Base-by-base conservation (phyloP, 2,329 filamentous ascomycete genomes). In the Trichophyton simii region DNA sequence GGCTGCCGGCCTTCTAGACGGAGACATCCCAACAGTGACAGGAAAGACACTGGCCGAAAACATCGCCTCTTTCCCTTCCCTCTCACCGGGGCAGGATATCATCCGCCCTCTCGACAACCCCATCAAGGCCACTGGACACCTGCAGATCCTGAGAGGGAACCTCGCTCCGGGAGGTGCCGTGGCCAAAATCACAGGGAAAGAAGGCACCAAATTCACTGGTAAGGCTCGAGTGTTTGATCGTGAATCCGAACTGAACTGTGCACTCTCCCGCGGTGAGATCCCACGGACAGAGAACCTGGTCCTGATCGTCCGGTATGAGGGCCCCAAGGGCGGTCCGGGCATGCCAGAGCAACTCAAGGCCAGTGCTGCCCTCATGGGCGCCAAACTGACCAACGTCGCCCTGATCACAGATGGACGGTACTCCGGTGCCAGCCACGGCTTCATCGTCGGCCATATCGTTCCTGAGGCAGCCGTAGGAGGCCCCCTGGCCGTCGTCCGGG, bases 131-230 rank as follows among this genome's bases (percentile, higher is more conserved):
- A 89, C 86, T 0, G 92, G 92, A 50, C 92, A 97, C 73, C 82
- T 97, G 63, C 90, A 92, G 73, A 88, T 97, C 63, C 81, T 97
- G 2, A 83, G 83, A 63, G 92, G 92, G 20, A 96, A 95, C 72
- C 81, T 96, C 36, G 89, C 91, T 2, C 92, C 92, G 0, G 87
- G 85, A 9, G 92, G 92, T 38, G 88, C 91, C 0, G 91, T 97
- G 1, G 91, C 91, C 63, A 97, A 97, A 75, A 96, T 97, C 73
- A 96, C 92, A 0, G 92, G 92, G 41, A 96, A 96, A 73, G 92
- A 97, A 73, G 92, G 92, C 1, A 81, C 91, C 5, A 79, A 76
- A 11, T 97, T 97, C 74, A 86, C 81, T 0, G 92, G 92, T 57
- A 84, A 84, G 65, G 92, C 90, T 0, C 82, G 85, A 20, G 89